Conservation (phyloP, 148 eudicot genomes). For the Suaeda aralocaspica region DNA sequence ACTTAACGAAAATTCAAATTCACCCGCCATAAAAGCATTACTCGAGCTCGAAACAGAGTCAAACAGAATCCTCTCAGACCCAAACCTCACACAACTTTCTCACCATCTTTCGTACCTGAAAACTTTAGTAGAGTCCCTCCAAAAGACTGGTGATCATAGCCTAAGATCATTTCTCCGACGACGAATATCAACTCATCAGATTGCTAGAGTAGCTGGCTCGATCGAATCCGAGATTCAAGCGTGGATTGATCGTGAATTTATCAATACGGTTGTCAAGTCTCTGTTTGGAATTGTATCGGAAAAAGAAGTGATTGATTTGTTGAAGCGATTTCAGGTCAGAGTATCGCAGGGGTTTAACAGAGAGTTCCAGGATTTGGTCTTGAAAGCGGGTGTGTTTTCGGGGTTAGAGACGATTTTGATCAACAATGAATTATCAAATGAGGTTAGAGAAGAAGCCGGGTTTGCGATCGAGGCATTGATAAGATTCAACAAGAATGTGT, state of each 20-base stretch:
- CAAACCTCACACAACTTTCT: constrained; percentile 48
- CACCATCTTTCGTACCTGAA: constrained; percentile 58
- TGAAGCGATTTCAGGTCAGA: constrained; percentile 36
- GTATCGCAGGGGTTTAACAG: constrained; percentile 56
- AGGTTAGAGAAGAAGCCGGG: constrained; percentile 47
- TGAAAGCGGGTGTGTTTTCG: constrained; percentile 44
- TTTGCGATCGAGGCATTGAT: constrained; percentile 50
- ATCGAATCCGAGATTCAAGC: constrained; percentile 72
- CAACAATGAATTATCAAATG: constrained; percentile 20
- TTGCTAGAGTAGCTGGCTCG: constrained; percentile 63
- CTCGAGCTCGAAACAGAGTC: constrained; percentile 70
- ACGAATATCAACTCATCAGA: constrained; percentile 50
- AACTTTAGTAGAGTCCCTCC: constrained; percentile 35
- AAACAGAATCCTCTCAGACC: constrained; percentile 58
- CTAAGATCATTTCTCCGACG: constrained; percentile 49
- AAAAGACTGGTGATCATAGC: constrained; percentile 24
- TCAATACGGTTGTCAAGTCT: constrained; percentile 39
- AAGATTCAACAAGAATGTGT: constrained; percentile 75
- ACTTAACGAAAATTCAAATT: constrained; percentile 32
- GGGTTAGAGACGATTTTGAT: constrained; percentile 45
- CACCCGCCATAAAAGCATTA: constrained; percentile 66
- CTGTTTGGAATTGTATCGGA: constrained; percentile 21
- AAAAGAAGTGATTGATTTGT: constrained; percentile 18
- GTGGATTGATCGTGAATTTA: constrained; percentile 74
- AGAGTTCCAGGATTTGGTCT: constrained; percentile 59